These are phyloP conservation scores for Colletotrichum truncatum DNA, from an alignment of 2,329 filamentous ascomycete genomes.

Conservation along the genomic window DNA sequence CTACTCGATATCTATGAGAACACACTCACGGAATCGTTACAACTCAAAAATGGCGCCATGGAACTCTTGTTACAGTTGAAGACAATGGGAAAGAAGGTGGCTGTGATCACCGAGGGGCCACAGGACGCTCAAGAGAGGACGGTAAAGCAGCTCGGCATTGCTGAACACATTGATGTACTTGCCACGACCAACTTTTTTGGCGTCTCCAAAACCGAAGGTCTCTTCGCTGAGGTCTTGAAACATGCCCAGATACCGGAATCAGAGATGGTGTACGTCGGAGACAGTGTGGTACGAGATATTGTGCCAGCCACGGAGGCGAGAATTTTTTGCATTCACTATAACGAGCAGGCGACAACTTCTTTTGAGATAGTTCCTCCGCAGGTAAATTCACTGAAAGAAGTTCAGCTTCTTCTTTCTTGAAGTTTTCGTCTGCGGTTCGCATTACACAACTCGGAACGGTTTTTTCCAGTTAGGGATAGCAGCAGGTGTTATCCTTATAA, in stretches of 20 bases:
- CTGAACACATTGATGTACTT: conserved; percentile 38
- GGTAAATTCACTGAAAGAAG: conserved; percentile 28
- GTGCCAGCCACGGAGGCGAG: conserved; percentile 37
- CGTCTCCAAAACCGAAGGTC: conserved; percentile 37
- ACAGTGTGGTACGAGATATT: conserved; percentile 40
- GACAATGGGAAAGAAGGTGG: conserved; percentile 46
- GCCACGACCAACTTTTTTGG: conserved; percentile 42
- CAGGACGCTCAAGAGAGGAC: conserved; percentile 57
- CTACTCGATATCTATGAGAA: conserved; percentile 42
- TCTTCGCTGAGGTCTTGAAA: conserved; percentile 38
- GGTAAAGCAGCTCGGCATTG: conserved; percentile 41
- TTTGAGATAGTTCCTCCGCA: conserved; percentile 23
- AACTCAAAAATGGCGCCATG: conserved; percentile 47
- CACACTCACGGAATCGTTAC: conserved; percentile 37
- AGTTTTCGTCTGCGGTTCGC: too few relatives aligned
- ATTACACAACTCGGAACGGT: too few relatives aligned
- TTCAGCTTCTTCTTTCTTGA: conserved; percentile 28
- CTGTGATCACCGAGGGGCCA: conserved; percentile 56
- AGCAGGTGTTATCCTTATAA: too few relatives aligned
- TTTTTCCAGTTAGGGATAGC: too few relatives aligned
- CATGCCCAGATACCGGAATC: conserved; percentile 35
- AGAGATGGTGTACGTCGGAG: conserved; percentile 41
- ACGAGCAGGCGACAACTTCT: conserved; percentile 27
- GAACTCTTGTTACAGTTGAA: conserved; percentile 45
- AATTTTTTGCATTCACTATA: conserved; percentile 40